These are phyloP conservation scores for Eutypella sp. DNA, from an alignment of 2,329 filamentous ascomycete genomes.

Conservation along the genomic window DNA sequence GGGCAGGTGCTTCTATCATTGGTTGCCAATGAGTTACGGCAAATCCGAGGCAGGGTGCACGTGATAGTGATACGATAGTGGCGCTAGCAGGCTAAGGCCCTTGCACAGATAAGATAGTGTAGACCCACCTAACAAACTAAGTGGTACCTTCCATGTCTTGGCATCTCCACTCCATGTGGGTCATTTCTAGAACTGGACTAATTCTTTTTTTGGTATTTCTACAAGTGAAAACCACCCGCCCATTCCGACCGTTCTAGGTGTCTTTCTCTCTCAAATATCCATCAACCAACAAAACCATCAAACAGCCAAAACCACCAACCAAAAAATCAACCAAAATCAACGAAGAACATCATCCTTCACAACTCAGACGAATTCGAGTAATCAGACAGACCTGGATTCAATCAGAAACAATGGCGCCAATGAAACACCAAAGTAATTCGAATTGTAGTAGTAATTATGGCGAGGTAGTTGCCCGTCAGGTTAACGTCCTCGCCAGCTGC, in stretches of 20 bases:
- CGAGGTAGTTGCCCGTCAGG: slow-evolving; percentile 58
- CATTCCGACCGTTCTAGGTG: too few species aligned
- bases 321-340: not conserved
- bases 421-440: slow-evolving; percentile 65
- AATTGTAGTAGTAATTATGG: slow-evolving; percentile 76
- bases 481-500: slow-evolving; percentile 84
- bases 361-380: slow-evolving; percentile 1
- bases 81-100: too few species aligned
- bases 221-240: too few species aligned
- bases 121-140: too few species aligned
- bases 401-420: slow-evolving; percentile 53
- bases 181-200: not conserved
- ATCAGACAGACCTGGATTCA: slow-evolving; percentile 23
- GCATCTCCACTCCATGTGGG: too few species aligned
- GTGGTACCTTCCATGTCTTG: too few species aligned
- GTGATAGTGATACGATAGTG: not conserved
- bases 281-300: not conserved
- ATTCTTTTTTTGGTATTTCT: not conserved
- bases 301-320: not conserved
- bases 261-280: too few species aligned
- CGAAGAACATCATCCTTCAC: not conserved
- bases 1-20: not conserved
- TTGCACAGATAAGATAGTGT: too few species aligned
- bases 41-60: too few species aligned
- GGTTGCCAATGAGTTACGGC: not conserved